Conservation (phyloP, 371 early-diverging fungal species). For the Lichtheimia ornata region DNA sequence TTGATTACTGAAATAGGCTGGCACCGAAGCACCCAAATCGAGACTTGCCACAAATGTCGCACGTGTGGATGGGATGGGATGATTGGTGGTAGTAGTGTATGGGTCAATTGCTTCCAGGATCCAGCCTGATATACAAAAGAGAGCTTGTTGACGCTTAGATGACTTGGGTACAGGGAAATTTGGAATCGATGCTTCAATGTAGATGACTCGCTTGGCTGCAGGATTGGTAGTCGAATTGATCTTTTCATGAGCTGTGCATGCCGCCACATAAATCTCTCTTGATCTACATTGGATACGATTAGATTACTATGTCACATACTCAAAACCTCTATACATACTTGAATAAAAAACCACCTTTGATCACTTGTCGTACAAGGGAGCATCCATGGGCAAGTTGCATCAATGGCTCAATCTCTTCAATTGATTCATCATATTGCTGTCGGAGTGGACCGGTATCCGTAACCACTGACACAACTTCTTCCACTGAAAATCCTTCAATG, state of each 20-base stretch:
- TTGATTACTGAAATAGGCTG: conserved; percentile 55
- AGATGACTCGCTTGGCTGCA: conserved; percentile 29
- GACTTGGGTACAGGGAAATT: conserved; percentile 28
- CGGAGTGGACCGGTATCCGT: conserved; percentile 44
- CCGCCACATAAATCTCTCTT: conserved; percentile 33
- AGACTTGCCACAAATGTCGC: conserved; percentile 52
- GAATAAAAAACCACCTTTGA: conserved; percentile 58
- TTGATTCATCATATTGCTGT: conserved; percentile 43
- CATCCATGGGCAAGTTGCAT: conserved; percentile 42
- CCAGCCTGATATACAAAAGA: conserved; percentile 57
- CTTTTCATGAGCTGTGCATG: conserved; percentile 39
- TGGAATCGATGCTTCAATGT: conserved; percentile 38
- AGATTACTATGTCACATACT: background rate
- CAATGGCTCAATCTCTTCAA: conserved; percentile 43
- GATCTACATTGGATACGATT: conserved; percentile 18
- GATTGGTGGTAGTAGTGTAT: conserved; percentile 54
- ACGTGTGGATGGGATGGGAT: conserved; percentile 62
- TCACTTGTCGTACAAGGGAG: conserved; percentile 38
- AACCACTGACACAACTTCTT: conserved; percentile 57
- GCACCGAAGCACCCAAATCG: conserved; percentile 54
- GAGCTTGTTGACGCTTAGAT: conserved; percentile 39
- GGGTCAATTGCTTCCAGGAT: conserved; percentile 61
- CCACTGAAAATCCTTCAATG: conserved; percentile 59
- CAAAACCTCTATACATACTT: conserved; percentile 36
- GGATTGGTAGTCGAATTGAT: conserved; percentile 20